phyloP scores from a whole-genome alignment of 352 stramenopile genomes.

The Globisporangium heterothallicum region DNA sequence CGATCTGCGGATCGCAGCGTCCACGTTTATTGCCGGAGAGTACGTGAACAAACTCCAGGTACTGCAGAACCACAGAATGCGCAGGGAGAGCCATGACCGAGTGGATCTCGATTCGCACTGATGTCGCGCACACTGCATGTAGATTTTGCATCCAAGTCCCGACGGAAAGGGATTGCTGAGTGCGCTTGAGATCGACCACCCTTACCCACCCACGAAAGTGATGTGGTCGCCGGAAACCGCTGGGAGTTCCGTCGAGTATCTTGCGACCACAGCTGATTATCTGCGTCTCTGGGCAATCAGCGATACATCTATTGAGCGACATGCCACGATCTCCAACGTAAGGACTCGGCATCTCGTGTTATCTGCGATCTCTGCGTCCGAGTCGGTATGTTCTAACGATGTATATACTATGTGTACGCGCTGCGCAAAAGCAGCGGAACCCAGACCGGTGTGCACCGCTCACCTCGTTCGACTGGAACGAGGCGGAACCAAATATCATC shows the following conservation, averaged over 20 bases:
- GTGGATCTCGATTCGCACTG: conserved; percentile 1
- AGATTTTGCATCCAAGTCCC: conserved; percentile 60
- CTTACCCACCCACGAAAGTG: conserved; percentile 84
- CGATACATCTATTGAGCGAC: conserved; percentile 68
- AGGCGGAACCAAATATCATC: conserved; percentile 93
- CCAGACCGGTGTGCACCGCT: conserved; percentile 94
- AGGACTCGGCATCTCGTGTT: background rate
- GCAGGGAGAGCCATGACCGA: background rate
- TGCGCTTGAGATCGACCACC: conserved; percentile 72
- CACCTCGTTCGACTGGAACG: conserved; percentile 99
- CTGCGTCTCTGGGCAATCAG: conserved; percentile 74
- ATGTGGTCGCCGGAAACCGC: conserved; percentile 77
- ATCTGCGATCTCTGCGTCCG: background rate
- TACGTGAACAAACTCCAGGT: conserved; percentile 89
- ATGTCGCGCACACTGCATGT: background rate
- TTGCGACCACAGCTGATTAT: conserved; percentile 83
- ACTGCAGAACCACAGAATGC: background rate
- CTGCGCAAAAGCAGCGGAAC: no score
- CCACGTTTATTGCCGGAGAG: conserved; percentile 77
- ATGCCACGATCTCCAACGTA: conserved; percentile 72
- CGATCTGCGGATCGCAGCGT: conserved; percentile 59
- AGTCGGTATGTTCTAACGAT: background rate
- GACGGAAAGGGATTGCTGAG: conserved; percentile 54
- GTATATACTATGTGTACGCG: conserved; percentile 9
- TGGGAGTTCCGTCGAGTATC: conserved; percentile 44